Evolutionary conservation across 176 grass and related monocot species (phyloP).

Genomic region (Musa schizocarpa): DNA sequence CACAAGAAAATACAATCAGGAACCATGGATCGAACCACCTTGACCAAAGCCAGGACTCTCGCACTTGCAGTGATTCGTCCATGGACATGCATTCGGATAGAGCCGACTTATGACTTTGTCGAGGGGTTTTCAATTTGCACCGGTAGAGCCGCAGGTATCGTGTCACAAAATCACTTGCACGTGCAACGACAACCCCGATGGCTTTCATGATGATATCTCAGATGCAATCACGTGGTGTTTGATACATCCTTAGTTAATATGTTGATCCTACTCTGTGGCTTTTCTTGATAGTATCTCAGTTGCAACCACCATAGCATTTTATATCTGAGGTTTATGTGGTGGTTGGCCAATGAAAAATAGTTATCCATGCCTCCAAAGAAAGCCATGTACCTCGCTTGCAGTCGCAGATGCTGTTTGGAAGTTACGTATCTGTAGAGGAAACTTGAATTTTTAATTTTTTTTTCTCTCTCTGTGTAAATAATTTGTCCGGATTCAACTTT

Average conservation of each 20-base stretch:
- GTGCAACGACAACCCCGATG: too few species aligned
- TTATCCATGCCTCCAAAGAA: neutral
- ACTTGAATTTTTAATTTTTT: neutral
- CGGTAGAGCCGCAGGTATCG: too few species aligned
- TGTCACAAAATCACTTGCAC: too few species aligned
- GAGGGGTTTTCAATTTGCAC: neutral
- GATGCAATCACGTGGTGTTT: too few species aligned
- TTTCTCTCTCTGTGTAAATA: neutral
- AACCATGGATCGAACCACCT: neutral
- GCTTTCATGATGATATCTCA: too few species aligned
- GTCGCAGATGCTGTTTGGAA: neutral
- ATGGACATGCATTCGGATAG: constrained; percentile 70
- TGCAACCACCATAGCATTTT: neutral
- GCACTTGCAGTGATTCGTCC: constrained; percentile 31
- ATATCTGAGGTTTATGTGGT: neutral
- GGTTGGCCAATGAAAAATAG: neutral
- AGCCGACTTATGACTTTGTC: constrained; percentile 30
- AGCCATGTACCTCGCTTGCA: neutral
- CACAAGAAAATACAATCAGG: neutral
- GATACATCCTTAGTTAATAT: too few species aligned
- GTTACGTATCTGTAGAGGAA: neutral
- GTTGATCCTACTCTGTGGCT: too few species aligned
- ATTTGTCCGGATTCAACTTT: neutral
- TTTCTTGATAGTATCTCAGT: too few species aligned
- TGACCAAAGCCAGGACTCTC: constrained; percentile 18